Evolutionary conservation across 352 stramenopile species (phyloP).

Genomic region (Phytopythium helicoides): DNA sequence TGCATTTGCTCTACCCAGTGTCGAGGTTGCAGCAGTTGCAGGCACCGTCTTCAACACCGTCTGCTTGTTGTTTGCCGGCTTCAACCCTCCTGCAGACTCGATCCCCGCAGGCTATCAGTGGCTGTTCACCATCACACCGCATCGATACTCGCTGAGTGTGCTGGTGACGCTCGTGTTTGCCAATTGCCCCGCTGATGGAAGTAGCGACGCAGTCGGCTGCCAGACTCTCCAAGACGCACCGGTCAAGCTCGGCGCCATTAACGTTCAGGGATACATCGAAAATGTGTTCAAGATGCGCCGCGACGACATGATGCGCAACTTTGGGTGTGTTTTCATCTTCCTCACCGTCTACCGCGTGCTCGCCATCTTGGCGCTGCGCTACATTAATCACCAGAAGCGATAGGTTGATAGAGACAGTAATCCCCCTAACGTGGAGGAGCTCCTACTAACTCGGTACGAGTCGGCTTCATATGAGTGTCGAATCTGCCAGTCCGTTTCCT

Average conservation of each 20-base stretch:
- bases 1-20: constrained; percentile 24
- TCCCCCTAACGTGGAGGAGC: too few relatives aligned
- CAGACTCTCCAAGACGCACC: constrained; percentile 26
- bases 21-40: constrained; percentile 33
- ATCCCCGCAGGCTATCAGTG: constrained; percentile 47
- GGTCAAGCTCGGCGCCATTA: constrained; percentile 17
- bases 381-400: constrained; percentile 43
- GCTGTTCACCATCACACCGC: constrained; percentile 41
- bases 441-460: too few relatives aligned
- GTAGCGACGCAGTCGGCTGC: constrained; percentile 33
- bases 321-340: constrained; percentile 29
- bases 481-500: too few relatives aligned
- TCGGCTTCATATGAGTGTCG: too few relatives aligned
- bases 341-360: constrained; percentile 28
- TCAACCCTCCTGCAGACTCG: constrained; percentile 37
- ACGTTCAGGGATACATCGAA: constrained; percentile 30
- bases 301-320: constrained; percentile 28
- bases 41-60: constrained; percentile 41
- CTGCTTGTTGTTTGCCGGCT: constrained; percentile 64
- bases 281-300: constrained; percentile 33
- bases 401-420: too few relatives aligned
- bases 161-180: constrained; percentile 23
- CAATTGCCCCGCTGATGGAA: constrained; percentile 22
- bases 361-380: constrained; percentile 33
- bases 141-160: constrained; percentile 23